Percentiles rank a stretch among this genome's conserved stretches.
Conservation (phyloP, 1,284 basidiomycete genomes). For the Cystobasidiaceae sp. region DNA sequence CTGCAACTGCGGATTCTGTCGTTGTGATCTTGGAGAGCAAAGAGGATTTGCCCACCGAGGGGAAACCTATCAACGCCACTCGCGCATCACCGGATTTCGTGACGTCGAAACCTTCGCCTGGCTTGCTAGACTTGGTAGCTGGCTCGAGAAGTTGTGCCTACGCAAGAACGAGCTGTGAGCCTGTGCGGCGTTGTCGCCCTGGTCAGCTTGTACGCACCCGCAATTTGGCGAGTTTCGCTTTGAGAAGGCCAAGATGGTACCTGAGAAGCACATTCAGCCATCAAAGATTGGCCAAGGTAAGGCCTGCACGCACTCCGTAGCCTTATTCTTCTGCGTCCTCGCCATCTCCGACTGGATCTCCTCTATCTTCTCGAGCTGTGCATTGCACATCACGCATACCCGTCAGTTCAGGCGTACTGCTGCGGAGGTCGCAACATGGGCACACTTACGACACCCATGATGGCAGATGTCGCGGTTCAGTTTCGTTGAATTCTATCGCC, state of each 20-base stretch:
- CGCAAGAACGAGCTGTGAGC: conserved; percentile 48
- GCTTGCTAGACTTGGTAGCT: conserved; percentile 64
- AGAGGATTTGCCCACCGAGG: conserved; percentile 62
- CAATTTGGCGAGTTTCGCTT: conserved; percentile 87
- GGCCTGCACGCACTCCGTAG: conserved; percentile 18
- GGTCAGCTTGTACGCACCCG: conserved; percentile 68
- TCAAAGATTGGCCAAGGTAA: no score
- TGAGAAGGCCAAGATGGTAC: conserved; percentile 55
- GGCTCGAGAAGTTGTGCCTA: conserved; percentile 41
- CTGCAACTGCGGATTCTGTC: conserved; percentile 79
- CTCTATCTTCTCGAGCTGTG: conserved; percentile 32
- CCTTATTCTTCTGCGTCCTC: conserved; percentile 49
- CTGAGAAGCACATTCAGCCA: neutral
- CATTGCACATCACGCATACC: neutral
- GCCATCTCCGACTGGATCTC: conserved; percentile 43
- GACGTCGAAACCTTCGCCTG: conserved; percentile 62
- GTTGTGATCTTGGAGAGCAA: conserved; percentile 86
- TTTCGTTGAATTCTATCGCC: neutral
- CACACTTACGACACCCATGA: conserved; percentile 27
- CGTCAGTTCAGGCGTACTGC: neutral
- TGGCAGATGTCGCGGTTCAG: neutral
- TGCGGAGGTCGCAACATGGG: neutral
- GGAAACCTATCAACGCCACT: conserved; percentile 72
- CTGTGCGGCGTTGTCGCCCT: neutral
- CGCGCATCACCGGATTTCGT: conserved; percentile 90